phyloP scores from a whole-genome alignment of 225 moss, liverwort and hornwort species.

The Bryum argenteum region DNA sequence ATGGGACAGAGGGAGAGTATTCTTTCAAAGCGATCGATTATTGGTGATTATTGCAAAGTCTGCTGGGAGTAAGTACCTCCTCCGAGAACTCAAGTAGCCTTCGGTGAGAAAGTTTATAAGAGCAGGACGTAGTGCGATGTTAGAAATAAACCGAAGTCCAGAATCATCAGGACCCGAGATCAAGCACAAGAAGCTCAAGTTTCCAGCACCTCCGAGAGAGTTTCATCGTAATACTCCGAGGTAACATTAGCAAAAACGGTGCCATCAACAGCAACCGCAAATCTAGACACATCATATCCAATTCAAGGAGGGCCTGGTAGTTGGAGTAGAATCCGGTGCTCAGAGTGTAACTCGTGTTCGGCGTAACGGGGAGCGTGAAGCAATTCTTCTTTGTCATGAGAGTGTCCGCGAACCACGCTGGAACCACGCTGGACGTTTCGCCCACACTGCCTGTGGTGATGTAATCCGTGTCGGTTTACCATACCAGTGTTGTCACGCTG shows the following conservation, averaged over 20 bases:
- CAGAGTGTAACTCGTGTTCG: slow-evolving; percentile 13
- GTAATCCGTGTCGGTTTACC: slow-evolving; percentile 19
- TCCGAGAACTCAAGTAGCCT: neutral
- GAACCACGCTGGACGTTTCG: neutral
- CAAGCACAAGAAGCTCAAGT: slow-evolving; percentile 27
- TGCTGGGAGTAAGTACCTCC: too few relatives aligned
- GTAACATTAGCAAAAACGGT: slow-evolving; percentile 14
- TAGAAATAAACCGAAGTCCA: slow-evolving; percentile 9
- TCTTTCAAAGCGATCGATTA: too few relatives aligned
- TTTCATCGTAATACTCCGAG: neutral
- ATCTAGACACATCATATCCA: neutral
- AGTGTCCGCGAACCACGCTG: neutral
- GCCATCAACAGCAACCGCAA: slow-evolving; percentile 19
- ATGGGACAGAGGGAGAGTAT: too few relatives aligned
- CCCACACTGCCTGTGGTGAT: slow-evolving; percentile 9
- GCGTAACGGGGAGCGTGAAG: slow-evolving; percentile 17
- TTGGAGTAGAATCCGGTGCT: slow-evolving; percentile 20
- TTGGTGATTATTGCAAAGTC: too few relatives aligned
- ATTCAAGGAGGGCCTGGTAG: neutral
- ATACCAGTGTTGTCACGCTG: slow-evolving; percentile 16
- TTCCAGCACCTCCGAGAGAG: neutral
- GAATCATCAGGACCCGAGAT: neutral
- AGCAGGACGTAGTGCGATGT: slow-evolving; percentile 24
- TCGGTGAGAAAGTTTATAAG: neutral
- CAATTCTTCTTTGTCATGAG: neutral